Evolutionary conservation across 495 filamentous ascomycete genomes (phyloP).

Genomic region (Platismatia glauca): DNA sequence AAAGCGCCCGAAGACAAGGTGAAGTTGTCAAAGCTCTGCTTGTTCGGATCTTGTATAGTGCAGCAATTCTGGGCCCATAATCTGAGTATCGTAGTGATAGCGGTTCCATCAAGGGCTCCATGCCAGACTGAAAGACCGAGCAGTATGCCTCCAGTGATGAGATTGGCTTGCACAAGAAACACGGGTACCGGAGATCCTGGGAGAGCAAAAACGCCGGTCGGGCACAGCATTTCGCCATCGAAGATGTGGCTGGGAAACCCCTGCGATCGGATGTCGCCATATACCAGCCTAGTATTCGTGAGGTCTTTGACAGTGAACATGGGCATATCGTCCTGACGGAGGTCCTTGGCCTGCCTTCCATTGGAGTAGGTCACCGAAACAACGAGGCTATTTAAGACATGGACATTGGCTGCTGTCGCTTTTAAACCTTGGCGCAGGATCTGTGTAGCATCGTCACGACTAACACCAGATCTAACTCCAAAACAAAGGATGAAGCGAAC

Average conservation of each 20-base stretch:
- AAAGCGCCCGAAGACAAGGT: background rate
- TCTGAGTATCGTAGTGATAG: background rate
- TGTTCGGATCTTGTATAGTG: background rate
- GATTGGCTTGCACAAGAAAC: background rate
- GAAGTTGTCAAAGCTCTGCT: background rate
- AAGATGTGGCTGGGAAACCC: background rate
- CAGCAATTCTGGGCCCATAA: background rate
- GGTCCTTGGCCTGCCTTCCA: background rate
- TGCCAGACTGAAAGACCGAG: background rate
- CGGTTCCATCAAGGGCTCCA: background rate
- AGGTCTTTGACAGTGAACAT: background rate
- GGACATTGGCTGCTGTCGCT: background rate
- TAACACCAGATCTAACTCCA: background rate
- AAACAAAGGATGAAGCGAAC: background rate
- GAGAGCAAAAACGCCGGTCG: background rate
- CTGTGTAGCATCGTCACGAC: background rate
- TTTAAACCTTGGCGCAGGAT: background rate
- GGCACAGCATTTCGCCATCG: background rate
- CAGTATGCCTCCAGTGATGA: background rate
- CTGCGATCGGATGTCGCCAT: background rate
- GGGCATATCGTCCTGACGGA: background rate
- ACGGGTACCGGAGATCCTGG: background rate
- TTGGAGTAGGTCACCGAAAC: background rate
- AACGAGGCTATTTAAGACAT: background rate
- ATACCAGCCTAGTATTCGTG: background rate